Base-by-base conservation (phyloP, 2,329 filamentous ascomycete genomes). In the Plenodomus biglobosus region DNA sequence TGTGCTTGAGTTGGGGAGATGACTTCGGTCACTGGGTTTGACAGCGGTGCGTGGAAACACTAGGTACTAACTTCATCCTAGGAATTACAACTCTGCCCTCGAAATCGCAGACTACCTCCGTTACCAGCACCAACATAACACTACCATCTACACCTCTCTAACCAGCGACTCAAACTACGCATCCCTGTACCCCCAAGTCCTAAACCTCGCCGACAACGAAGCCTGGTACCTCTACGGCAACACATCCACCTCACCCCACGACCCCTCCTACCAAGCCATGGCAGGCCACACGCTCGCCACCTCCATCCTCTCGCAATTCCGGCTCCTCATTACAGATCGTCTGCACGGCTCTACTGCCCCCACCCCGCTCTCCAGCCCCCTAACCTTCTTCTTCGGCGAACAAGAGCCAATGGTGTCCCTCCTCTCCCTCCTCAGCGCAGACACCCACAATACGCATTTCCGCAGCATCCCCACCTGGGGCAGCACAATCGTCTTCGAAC, bases 41-140 rank as follows among this genome's bases (percentile, higher is more conserved):
- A n/a, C n/a, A n/a, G n/a, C n/a, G n/a, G n/a, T n/a, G n/a, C n/a
- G n/a, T n/a, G n/a, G n/a, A n/a, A n/a, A n/a, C n/a, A n/a, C n/a
- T n/a, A n/a, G n/a, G n/a, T n/a, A n/a, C n/a, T n/a, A n/a, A n/a
- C n/a, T n/a, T n/a, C n/a, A n/a, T n/a, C n/a, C n/a, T n/a, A n/a
- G n/a, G n/a, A n/a, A n/a, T n/a, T 83, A 81, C 59, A 64, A 62
- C 8, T 79, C 83, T 47, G 81, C 81, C 2, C 75, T 77, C 51
- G 60, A 73, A 11, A 79, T 85, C 50, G 80, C 76, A 44, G 80
- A 85, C 50, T 83, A 79, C 56, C 65, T 85, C 38, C 74, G 76
- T 24, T 84, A 84, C 62, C 72, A 76, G 34, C 75, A 75, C 42
- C 58, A 71, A 16, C 81, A 85, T 66, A 81, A 85, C 55, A 58